These are phyloP conservation scores for Seminavis robusta DNA, from an alignment of 108 stramenopile genomes.

Conservation along the genomic window DNA sequence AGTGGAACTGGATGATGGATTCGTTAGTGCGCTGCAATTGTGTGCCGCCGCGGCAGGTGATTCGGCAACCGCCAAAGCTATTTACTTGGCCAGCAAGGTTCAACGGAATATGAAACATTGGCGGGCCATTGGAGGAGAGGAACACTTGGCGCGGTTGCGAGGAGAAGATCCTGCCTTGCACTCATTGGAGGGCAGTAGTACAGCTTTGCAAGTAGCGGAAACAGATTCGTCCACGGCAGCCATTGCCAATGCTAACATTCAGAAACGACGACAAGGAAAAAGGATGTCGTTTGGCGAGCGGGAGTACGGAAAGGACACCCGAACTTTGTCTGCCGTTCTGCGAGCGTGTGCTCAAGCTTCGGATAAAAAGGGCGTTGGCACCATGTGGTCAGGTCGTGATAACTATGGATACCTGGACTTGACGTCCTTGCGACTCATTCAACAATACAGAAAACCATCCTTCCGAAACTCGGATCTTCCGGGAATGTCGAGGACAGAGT, in stretches of 20 bases:
- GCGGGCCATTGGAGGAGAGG: constrained; percentile 63
- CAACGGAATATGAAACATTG: constrained; percentile 71
- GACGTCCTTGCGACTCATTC: constrained; percentile 66
- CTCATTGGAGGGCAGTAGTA: background rate
- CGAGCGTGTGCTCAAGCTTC: constrained; percentile 68
- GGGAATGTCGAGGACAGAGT: constrained; percentile 41
- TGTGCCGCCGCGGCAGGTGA: constrained; percentile 83
- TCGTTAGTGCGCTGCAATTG: constrained; percentile 71
- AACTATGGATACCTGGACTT: constrained; percentile 76
- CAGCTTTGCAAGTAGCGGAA: background rate
- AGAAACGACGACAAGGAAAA: constrained; percentile 4
- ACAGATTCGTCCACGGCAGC: background rate
- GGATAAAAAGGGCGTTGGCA: constrained; percentile 64
- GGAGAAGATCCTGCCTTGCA: background rate
- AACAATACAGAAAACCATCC: constrained; percentile 50
- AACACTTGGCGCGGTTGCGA: constrained; percentile 29
- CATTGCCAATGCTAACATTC: background rate
- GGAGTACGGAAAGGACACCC: constrained; percentile 76
- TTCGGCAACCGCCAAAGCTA: constrained; percentile 78
- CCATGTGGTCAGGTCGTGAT: constrained; percentile 73
- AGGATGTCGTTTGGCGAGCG: constrained; percentile 52
- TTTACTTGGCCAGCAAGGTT: constrained; percentile 71
- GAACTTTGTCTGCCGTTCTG: constrained; percentile 56
- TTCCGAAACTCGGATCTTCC: constrained; percentile 65
- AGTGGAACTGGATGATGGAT: constrained; percentile 81